Base-by-base conservation (phyloP, 768 basidiomycete species). In the Psilocybe subaeruginosa region DNA sequence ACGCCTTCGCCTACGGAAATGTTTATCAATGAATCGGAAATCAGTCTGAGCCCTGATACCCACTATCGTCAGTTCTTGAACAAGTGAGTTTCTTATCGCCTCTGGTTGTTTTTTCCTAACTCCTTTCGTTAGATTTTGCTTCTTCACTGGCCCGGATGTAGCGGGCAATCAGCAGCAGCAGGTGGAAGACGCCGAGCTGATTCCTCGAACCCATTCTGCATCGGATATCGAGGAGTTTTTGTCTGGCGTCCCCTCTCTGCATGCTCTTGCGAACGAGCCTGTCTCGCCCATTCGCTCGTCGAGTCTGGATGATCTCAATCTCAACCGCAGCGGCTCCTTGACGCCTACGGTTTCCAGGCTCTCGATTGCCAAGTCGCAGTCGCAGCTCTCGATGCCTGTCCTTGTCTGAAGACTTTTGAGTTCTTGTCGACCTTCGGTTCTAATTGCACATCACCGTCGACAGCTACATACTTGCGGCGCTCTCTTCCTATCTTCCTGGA, bases 131-230 rank as follows among this genome's bases (percentile, higher is more conserved):
- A 93, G 91, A 66, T 92, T 89, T 73, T 93, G 91, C 76, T 93
- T 92, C 75, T 93, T 84, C 74, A 92, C 91, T 2, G 91, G 91
- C 1, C 66, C 79, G 3, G 83, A 79, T 35, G 69, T 66, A 6
- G 51, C 59, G 4, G 37, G 33, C 35, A 64, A 30, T 51, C 64
- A 35, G 64, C 63, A 12, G 31, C 59, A 30, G 53, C 56, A 41
- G 57, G 27, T 33, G 17, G 48, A 56, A 29, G 55, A 45, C 29
- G 19, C 35, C 56, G 54, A 66, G 43, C 7, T 56, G 14, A 59
- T 74, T 9, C 71, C 77, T 16, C 73, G 78, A 19, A 74, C 79
- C n/a, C 77, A 76, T 27, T 86, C 85, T 14, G 80, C 78, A 2
- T 85, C 86, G 33, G 85, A 82, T 66, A 74, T 89, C 9, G 84